Evolutionary conservation across 805 yeast genomes (phyloP), one percentile per base, ranked within the genome.

Genomic region (Wickerhamomyces bovis): DNA sequence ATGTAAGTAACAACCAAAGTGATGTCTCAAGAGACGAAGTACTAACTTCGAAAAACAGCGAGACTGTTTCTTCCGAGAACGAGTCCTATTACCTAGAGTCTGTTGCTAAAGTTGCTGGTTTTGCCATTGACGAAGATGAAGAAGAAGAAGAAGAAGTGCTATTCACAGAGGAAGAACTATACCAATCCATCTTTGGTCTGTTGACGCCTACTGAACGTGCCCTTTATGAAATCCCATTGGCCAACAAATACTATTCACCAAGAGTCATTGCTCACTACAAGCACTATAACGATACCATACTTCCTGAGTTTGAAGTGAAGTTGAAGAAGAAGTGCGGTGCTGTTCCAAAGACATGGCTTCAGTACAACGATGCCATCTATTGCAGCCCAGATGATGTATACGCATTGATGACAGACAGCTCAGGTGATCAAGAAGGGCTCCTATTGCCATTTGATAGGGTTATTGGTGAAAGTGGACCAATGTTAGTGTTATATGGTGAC

Each of bases 301-400:
- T 55, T n/a, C 68, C 75, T 0, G 33, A 50, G 3, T 60, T 51
- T 45, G 48, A 44, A 45, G 33, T 26, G 18, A 57, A 46, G 49
- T 61, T 52, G n/a, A 22, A 16, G 42, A 49, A 50, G 56, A 51
- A 51, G 44, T 45, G 63, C 39, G 57, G 50, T n/a, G 15, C 47
- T 23, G 46, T 57, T 2, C 61, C 69, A 6, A 56, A 54, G 6
- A 69, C 78, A 1, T 82, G 86, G 76, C 61, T 81, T 8, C 58
- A 68, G 47, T 72, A 72, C 52, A 79, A 82, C 48, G 76, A 76
- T 42, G 69, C 71, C 22, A 61, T 73, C 2, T 83, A 82, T 57
- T 81, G 89, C 55, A 77, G 83, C 10, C 68, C 82, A 3, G 86
- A 79, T 46, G 95, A 85, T 47, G 75, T 89, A 1, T 94, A 78